Evolutionary conservation across 441 rosid species (phyloP).

Genomic region (Bocquillonia castaneifolia): DNA sequence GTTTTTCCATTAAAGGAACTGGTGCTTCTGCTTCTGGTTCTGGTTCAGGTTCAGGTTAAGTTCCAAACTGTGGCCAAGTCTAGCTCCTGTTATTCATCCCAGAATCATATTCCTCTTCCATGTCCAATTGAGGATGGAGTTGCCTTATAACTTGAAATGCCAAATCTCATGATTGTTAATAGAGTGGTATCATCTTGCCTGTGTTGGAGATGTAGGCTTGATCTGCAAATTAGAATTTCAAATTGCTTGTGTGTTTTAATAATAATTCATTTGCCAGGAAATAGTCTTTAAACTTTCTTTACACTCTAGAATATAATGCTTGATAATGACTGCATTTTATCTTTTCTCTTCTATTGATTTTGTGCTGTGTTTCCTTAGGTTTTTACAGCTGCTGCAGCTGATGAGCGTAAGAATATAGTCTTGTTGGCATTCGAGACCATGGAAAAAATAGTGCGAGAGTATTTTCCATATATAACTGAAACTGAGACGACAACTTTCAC

Average conservation of each 20-base stretch:
- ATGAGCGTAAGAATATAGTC: conserved; percentile 82
- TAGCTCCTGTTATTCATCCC: not conserved
- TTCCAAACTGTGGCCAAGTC: too few relatives aligned
- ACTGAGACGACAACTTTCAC: conserved; percentile 89
- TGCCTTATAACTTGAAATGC: not conserved
- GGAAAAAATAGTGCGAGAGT: conserved; percentile 97
- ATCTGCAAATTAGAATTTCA: not conserved
- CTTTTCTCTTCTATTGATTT: conserved; percentile 20
- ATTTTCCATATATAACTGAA: conserved; percentile 89
- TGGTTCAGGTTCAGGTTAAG: too few relatives aligned
- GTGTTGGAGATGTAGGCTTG: not conserved
- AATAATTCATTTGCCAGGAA: not conserved
- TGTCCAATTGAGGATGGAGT: conserved; percentile 5
- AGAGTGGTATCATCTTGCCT: not conserved
- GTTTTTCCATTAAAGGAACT: too few relatives aligned
- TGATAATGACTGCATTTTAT: not conserved
- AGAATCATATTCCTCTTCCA: not conserved
- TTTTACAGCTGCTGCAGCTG: conserved; percentile 90
- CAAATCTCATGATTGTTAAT: not conserved
- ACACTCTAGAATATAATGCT: not conserved
- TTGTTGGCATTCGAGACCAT: conserved; percentile 89
- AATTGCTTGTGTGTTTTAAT: not conserved
- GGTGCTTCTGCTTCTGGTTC: too few relatives aligned
- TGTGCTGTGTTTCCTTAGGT: conserved; percentile 43
- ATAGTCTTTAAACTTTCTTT: not conserved